These are phyloP conservation scores for Physcia stellaris DNA, from an alignment of 495 filamentous ascomycete genomes.

Conservation along the genomic window DNA sequence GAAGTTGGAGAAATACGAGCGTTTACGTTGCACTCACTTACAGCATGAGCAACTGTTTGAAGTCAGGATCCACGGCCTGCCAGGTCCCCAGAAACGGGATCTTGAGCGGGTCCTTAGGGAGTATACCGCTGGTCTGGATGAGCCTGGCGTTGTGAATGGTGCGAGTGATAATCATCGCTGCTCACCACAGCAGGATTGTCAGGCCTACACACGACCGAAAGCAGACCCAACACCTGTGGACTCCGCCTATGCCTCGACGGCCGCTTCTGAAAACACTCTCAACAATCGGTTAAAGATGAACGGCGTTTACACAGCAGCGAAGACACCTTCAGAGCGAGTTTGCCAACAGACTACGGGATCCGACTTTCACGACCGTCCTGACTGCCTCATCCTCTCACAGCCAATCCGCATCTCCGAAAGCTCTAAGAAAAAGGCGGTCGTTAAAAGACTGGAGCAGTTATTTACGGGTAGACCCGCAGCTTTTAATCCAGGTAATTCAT, in stretches of 20 bases:
- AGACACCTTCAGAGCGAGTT: not conserved
- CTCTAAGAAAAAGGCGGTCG: conserved; percentile 57
- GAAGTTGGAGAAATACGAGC: conserved; percentile 53
- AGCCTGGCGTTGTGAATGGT: too few species aligned
- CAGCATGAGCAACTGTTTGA: conserved; percentile 61
- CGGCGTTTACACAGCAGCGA: conserved; percentile 3
- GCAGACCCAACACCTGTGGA: conserved; percentile 45
- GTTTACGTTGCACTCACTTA: conserved; percentile 42
- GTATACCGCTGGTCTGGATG: conserved; percentile 36
- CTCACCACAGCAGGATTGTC: too few species aligned
- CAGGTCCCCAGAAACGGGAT: conserved; percentile 52
- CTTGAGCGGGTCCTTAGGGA: conserved; percentile 54
- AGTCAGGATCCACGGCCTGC: conserved; percentile 55
- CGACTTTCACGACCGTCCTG: conserved; percentile 48
- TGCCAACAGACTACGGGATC: conserved; percentile 36
- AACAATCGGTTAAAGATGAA: conserved; percentile 1
- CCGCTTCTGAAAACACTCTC: conserved; percentile 31
- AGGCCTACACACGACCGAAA: too few species aligned
- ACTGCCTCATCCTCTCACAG: conserved; percentile 39
- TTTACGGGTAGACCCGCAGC: conserved; percentile 55
- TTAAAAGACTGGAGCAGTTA: conserved; percentile 57
- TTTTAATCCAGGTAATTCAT: conserved; percentile 26
- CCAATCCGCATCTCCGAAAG: conserved; percentile 43
- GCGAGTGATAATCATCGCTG: too few species aligned
- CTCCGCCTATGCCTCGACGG: conserved; percentile 65